phyloP scores from a whole-genome alignment of 352 stramenopile species.

The Phytopythium oedochilum region DNA sequence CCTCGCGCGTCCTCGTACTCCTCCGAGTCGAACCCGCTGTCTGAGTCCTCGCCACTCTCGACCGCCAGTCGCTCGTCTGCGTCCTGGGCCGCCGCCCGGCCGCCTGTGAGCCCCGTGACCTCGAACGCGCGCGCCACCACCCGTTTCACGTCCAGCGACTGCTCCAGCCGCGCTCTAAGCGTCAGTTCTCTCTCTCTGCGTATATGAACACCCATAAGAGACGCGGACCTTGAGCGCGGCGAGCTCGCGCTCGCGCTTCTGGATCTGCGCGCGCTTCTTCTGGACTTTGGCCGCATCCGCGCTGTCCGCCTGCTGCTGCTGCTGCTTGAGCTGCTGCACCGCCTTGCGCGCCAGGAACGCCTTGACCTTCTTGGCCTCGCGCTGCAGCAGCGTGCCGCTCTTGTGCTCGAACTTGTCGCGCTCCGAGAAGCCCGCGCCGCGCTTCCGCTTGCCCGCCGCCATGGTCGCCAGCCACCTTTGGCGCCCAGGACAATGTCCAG shows the following conservation, averaged over 20 bases:
- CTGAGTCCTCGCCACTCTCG: conserved; percentile 3
- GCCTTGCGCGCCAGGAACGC: conserved; percentile 58
- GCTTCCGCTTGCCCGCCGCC: conserved; percentile 45
- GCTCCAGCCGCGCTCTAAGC: too few species aligned
- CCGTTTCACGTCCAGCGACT: conserved; percentile 36
- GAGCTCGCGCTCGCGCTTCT: conserved; percentile 55
- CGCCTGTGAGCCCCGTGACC: conserved; percentile 33
- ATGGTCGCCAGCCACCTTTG: background rate
- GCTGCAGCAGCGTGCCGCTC: conserved; percentile 59
- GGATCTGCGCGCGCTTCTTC: conserved; percentile 31
- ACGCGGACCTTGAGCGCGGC: conserved; percentile 33
- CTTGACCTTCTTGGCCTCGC: conserved; percentile 72
- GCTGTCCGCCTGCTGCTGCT: conserved; percentile 17
- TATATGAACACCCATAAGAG: background rate
- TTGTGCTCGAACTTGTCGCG: conserved; percentile 74
- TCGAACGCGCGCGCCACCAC: conserved; percentile 37
- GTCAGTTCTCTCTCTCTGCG: too few species aligned
- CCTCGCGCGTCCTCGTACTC: conserved; percentile 22
- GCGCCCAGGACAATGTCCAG: too few species aligned
- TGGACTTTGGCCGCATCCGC: conserved; percentile 2
- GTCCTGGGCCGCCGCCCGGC: conserved; percentile 17
- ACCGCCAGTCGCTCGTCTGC: conserved; percentile 7
- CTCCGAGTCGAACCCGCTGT: conserved; percentile 40
- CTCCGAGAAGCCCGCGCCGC: conserved; percentile 36
- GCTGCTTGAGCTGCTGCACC: conserved; percentile 73